Base-by-base conservation (phyloP, 1,284 basidiomycete genomes). In the Lignosus rhinocerotis region DNA sequence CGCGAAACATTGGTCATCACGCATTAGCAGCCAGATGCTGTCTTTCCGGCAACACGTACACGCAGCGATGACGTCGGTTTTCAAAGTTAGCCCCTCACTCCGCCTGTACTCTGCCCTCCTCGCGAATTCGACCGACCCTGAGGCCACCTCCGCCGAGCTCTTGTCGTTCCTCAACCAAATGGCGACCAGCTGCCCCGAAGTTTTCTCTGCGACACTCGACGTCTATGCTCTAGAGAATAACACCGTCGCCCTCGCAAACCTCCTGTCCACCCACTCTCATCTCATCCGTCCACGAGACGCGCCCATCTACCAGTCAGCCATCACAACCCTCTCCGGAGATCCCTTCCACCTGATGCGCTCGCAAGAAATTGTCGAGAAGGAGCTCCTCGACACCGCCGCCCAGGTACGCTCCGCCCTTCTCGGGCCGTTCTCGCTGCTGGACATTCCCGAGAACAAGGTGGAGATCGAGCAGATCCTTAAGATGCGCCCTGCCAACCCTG, bases 251-350 rank as follows among this genome's bases (percentile, higher is more conserved):
- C 71, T 87, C 60, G 54, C 73, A 30, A 44, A 58, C 0, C 75
- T 87, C 8, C 76, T 88, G 51, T 67, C 75, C 17, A 55, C 71
- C 0, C 72, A 87, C 63, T 70, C 73, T 1, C 76, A 85, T 56
- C 80, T 88, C 48, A 73, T 88, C 16, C 84, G 85, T 10, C 77
- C 84, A 0, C 79, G 81, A 21, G 85, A 88, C 53, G 70, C 77
- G 3, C 33, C 67, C 0, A 66, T 74, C 0, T 68, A 85, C 16
- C 84, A 84, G 61, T 61, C 65, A 10, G 82, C 84, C 0, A 76
- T 80, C 2, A 57, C 71, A 4, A 55, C 74, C 41, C 70, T 86
- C 36, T 67, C 75, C 1, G 62, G 66, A 14, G 63, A 72, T 30
- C 57, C 62, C 12, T 45, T 56, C 9, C 71, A 74, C 64, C 73